Base-by-base conservation (phyloP, 306 rosid genomes). In the Astragalus membranaceus region DNA sequence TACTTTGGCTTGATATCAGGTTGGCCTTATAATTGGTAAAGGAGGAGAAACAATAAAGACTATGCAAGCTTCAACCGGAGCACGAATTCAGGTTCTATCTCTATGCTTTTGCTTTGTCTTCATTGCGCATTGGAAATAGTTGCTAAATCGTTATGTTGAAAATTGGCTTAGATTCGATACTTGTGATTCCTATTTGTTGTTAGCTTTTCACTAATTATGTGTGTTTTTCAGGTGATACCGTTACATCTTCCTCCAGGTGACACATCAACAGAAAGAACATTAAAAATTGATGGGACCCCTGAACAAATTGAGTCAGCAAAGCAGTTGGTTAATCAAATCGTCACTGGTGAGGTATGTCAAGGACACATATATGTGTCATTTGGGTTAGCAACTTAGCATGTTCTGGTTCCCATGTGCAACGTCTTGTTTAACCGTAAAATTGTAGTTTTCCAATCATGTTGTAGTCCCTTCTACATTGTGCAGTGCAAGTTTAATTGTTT, bases 161-260 rank as follows among this genome's bases (percentile, higher is more conserved):
- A 23, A 17, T 6, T 26, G 6, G 9, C 16, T 16, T 56, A 0
- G 5, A 35, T 5, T 26, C 11, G 9, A 58, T 47, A 10, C 9
- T 11, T 39, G 10, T 57, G 17, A 17, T 43, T 29, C 23, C 11
- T 2, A 3, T 69, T 8, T 60, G 8, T 43, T 1, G 6, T 7
- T 12, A 5, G 12, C 16, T 2, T 1, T 70, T 43, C 48, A 7
- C 43, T 41, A 15, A 51, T 61, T 0, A 51, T 51, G 51, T 17
- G 6, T 3, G 0, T 71, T 50, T 61, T 72, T 30, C 62, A 93
- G 98, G 96, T 93, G 84, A 90, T 93, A 75, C 98, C 98, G 26
- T 70, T 93, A 81, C 98, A 93, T 85, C 91, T 87, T 43, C 98
- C 98, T 54, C 98, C 97, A 17, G 98, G 98, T 47, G 98, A 93